Base-by-base conservation (phyloP, 352 stramenopile genomes). In the Phytopythium aichiense region DNA sequence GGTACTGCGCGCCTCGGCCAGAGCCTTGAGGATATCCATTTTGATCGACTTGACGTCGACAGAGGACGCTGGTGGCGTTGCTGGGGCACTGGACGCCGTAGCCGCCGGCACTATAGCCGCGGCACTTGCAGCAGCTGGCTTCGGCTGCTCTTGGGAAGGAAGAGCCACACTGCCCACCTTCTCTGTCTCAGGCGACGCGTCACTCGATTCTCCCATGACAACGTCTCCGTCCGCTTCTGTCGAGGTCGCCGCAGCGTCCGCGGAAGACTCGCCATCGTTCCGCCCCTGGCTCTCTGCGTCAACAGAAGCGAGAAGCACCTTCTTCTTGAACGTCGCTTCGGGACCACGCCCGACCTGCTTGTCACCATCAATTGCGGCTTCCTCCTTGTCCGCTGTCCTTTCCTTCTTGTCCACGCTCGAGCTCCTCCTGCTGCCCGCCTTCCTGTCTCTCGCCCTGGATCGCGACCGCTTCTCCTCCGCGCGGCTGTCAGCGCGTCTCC, bases 21-120 rank as follows among this genome's bases (percentile, higher is more conserved):
- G 58, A 7, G 81, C 86, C 58, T 92, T 93, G 7, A 95, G 55
- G 51, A 95, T 88, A 53, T 93, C 71, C 60, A 80, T 72, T 65
- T 95, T 93, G 61, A 95, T 92, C 0, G 82, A 80, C 25, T 67
- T 81, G 37, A 93, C 82, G 57, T 95, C 75, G 18, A 94, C 60
- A 2, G 63, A 40, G 54, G 70, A 55, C 45, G 70, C 63, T 4
- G 54, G 23, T 23, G 31, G 16, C 15, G 25, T 25, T 9, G 28
- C 7, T 40, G 13, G 25, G 2, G 50, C 50, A 20, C 22, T 51
- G n/a, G 45, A 31, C 28, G 45, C 22, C 45, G 45, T 8, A 18
- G 46, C 8, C 23, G 48, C 18, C 23, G 25, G 9, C 11, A 37
- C 23, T n/a, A 22, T 25, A 54, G 48, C 13, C 5, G 48, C 25